Base-by-base conservation (phyloP, 2,329 filamentous ascomycete species). In the Pezicula rhizophila region DNA sequence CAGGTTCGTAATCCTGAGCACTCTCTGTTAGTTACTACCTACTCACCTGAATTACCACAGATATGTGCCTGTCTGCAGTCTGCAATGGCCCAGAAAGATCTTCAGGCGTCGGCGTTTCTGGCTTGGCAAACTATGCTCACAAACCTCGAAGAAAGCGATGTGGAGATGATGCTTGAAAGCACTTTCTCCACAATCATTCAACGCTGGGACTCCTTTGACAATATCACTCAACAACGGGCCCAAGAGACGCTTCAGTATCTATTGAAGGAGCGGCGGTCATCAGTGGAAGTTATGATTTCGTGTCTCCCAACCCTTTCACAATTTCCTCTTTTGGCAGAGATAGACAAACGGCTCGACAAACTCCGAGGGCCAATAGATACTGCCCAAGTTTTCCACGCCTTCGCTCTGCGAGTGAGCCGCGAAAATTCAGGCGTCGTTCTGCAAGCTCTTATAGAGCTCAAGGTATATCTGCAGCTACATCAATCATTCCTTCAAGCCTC, bases 51-150 rank as follows among this genome's bases (percentile, higher is more conserved):
- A 31, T 11, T 14, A 11, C 7, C 17, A 12, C 60, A 92, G 83
- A 92, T 97, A 48, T 89, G 89, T 56, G 90, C 92, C n/a, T 96
- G 89, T 63, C 73, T 99, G 11, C 82, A 95, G 53, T 90, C 89
- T 18, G 90, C 90, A 0, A 78, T 97, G 51, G 77, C 85, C 14
- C 80, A 87, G 45, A 76, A 83, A 40, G 78, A 85, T 42, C 75
- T 99, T n/a, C 82, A 89, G 52, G 77, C 89, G 52, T 75, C 82
- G 26, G 88, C 90, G 2, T 91, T 97, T 60, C 80, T 78, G 4
- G 89, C 90, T 43, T 99, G 93, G 93, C 77, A 81, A 23, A 77
- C 83, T 8, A 83, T 99, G 69, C 77, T 97, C 15, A 78, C 71
- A 25, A 79, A 84, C 45, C 75, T 97, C 42, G 84, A 85, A 8